phyloP scores from a whole-genome alignment of 495 filamentous ascomycete genomes.

The Tuber umbilicatum region DNA sequence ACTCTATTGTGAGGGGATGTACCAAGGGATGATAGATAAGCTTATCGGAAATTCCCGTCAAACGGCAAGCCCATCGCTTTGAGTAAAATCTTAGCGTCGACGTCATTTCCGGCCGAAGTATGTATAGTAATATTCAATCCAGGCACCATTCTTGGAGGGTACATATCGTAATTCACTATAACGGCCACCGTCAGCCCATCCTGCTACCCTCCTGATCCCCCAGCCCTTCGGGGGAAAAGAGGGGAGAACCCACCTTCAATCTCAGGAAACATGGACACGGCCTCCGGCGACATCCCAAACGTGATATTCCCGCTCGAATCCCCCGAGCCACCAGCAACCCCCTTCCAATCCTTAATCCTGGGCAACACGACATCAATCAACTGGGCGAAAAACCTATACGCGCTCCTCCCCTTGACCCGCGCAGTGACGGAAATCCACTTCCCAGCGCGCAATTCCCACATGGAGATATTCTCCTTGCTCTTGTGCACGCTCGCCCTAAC shows the following conservation, averaged over 20 bases:
- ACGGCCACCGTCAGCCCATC: background rate
- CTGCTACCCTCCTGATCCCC: no score
- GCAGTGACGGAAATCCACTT: conserved; percentile 61
- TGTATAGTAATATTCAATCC: conserved; percentile 81
- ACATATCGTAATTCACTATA: conserved; percentile 49
- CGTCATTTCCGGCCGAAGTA: conserved; percentile 80
- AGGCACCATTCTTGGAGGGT: conserved; percentile 87
- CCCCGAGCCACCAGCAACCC: conserved; percentile 66
- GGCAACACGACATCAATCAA: conserved; percentile 82
- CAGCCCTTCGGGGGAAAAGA: background rate
- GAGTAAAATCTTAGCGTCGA: conserved; percentile 80
- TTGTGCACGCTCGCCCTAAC: conserved; percentile 63
- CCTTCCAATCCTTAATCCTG: conserved; percentile 88
- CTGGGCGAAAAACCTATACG: conserved; percentile 83
- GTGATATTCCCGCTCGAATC: conserved; percentile 82
- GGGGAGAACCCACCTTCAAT: conserved; percentile 66
- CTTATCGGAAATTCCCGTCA: conserved; percentile 55
- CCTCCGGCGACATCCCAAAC: conserved; percentile 66
- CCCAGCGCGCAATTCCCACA: conserved; percentile 55
- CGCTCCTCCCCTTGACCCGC: conserved; percentile 66
- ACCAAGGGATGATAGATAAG: background rate
- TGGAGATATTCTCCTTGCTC: conserved; percentile 58
- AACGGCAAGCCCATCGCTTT: conserved; percentile 78
- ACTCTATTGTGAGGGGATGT: conserved; percentile 1
- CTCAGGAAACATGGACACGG: conserved; percentile 79